Percentiles rank a stretch among this genome's conserved stretches.
Conservation (phyloP, 495 filamentous ascomycete genomes). For the Gamarada debralockiae region DNA sequence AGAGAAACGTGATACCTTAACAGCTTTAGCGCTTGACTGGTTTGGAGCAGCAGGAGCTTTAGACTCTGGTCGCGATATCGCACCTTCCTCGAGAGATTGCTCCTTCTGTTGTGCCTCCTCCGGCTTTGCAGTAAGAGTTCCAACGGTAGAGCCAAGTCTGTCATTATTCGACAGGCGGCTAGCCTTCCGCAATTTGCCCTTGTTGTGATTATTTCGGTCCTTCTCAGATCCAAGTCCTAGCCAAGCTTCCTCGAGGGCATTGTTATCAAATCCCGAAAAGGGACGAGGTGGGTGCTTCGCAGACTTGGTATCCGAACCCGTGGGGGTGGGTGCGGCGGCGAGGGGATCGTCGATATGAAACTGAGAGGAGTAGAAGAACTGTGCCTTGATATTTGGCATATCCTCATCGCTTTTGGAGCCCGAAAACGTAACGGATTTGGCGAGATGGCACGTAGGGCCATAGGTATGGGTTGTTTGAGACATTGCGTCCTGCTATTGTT, state of each 20-base stretch:
- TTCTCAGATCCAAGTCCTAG: slow-evolving; percentile 45
- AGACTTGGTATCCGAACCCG: slow-evolving; percentile 44
- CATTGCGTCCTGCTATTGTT: slow-evolving; percentile 28
- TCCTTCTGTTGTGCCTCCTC: too few relatives aligned
- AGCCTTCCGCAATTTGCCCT: not conserved
- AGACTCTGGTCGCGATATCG: too few relatives aligned
- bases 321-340: slow-evolving; percentile 56
- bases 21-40: too few relatives aligned
- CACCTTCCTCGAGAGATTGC: too few relatives aligned
- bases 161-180: not conserved
- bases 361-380: slow-evolving; percentile 78
- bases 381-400: slow-evolving; percentile 55
- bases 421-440: slow-evolving; percentile 11
- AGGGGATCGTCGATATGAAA: slow-evolving; percentile 82
- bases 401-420: slow-evolving; percentile 33
- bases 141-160: too few relatives aligned
- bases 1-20: too few relatives aligned
- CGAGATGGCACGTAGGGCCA: slow-evolving; percentile 46
- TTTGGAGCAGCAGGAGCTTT: too few relatives aligned
- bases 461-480: slow-evolving; percentile 50
- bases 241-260: slow-evolving; percentile 72
- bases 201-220: slow-evolving; percentile 15
- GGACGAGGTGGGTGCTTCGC: slow-evolving; percentile 62
- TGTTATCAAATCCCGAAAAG: slow-evolving; percentile 72
- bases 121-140: too few relatives aligned